Conservation (phyloP, 768 basidiomycete species). For the Suillus bovinus region DNA sequence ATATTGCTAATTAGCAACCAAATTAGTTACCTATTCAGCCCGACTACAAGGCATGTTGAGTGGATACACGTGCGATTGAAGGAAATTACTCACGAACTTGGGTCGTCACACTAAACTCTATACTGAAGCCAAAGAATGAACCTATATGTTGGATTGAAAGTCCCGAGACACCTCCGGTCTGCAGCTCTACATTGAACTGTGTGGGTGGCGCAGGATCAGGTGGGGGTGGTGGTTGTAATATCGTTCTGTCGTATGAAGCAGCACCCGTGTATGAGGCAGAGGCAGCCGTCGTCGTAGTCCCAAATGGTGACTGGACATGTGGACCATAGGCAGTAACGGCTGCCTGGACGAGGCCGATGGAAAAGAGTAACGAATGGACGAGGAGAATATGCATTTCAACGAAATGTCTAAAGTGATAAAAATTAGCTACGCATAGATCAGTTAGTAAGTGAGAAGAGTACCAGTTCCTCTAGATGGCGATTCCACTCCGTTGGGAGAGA, state of each 20-base stretch:
- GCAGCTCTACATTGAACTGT: slow-evolving; percentile 47
- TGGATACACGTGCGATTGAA: not conserved
- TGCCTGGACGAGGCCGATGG: slow-evolving; percentile 14
- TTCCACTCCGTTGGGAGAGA: not conserved
- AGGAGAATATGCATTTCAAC: slow-evolving; percentile 23
- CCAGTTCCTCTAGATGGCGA: slow-evolving; percentile 17
- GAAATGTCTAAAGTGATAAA: not conserved
- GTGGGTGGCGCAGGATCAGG: slow-evolving; percentile 45
- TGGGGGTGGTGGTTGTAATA: slow-evolving; percentile 49
- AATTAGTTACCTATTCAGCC: slow-evolving; percentile 18
- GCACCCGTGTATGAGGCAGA: slow-evolving; percentile 44
- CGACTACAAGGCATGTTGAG: slow-evolving; percentile 13
- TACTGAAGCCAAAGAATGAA: slow-evolving; percentile 71
- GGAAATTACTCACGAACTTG: slow-evolving; percentile 54
- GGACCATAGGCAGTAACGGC: slow-evolving; percentile 23
- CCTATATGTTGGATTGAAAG: slow-evolving; percentile 47
- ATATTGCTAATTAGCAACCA: no score
- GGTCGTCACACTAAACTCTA: slow-evolving; percentile 73
- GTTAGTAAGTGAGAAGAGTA: not conserved
- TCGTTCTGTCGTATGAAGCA: slow-evolving; percentile 54
- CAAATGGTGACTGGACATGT: slow-evolving; percentile 24
- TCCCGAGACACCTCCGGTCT: slow-evolving; percentile 25
- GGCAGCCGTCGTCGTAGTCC: slow-evolving; percentile 34
- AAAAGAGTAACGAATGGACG: slow-evolving; percentile 25
- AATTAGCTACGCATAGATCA: not conserved